A percentile compares a stretch with the other conserved stretches of the same genome.
Evolutionary conservation across 257 asterid genomes (phyloP).

Genomic region (Solanum chilense): DNA sequence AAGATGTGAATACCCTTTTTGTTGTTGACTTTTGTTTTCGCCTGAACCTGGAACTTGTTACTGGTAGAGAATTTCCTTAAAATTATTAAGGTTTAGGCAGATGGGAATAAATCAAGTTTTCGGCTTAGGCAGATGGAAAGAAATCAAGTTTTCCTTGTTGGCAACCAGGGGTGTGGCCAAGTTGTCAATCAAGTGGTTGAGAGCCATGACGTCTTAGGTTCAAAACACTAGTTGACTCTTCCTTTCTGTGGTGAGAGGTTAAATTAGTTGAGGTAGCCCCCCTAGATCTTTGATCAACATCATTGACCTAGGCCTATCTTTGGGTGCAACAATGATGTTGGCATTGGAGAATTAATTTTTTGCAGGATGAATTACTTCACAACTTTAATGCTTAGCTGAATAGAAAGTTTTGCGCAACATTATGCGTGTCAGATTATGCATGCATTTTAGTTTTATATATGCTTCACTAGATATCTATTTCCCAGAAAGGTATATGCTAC

Average conservation of each 20-base stretch:
- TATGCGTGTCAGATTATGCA: not conserved
- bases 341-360: not conserved
- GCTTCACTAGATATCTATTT: not conserved
- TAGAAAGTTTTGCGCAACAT: not conserved
- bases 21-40: not conserved
- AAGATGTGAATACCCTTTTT: not conserved
- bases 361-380: not conserved
- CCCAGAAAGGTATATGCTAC: not conserved
- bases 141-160: not conserved
- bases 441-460: not conserved
- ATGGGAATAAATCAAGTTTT: not conserved
- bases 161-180: no score
- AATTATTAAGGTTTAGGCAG: not conserved
- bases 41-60: not conserved
- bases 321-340: not conserved
- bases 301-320: not conserved
- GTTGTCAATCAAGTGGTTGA: no score
- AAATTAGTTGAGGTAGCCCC: no score
- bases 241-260: no score
- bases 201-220: no score
- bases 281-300: not conserved
- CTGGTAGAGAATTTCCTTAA: not conserved
- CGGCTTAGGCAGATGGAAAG: not conserved
- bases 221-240: no score
- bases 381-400: not conserved